Conservation (phyloP, 1,284 basidiomycete species). For the Meira nashicola region DNA sequence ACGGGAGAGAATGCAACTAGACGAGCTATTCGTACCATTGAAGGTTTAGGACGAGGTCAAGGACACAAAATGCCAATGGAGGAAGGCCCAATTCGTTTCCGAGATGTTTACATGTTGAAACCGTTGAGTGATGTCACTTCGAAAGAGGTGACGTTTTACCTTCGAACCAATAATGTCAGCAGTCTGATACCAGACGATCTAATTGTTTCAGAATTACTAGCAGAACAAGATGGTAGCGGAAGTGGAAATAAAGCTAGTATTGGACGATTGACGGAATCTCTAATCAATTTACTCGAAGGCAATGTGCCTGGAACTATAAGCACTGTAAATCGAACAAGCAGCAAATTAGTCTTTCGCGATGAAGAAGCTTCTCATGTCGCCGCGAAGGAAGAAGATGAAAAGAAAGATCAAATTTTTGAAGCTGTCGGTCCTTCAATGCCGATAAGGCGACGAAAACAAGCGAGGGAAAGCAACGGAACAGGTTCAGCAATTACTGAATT, state of each 20-base stretch:
- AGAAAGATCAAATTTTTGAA: constrained; percentile 13
- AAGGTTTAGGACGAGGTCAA: constrained; percentile 37
- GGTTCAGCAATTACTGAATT: background rate
- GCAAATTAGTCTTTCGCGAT: constrained; percentile 41
- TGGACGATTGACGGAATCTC: constrained; percentile 33
- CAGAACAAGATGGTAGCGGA: background rate
- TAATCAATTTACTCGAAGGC: constrained; percentile 40
- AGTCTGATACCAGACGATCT: constrained; percentile 19
- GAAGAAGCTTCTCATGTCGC: background rate
- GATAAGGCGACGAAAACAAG: constrained; percentile 8
- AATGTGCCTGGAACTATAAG: constrained; percentile 45
- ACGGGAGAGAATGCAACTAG: constrained; percentile 33
- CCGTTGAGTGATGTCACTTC: constrained; percentile 28
- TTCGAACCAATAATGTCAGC: constrained; percentile 15
- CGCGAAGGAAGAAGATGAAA: background rate
- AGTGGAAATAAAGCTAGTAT: constrained; percentile 39
- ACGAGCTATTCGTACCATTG: constrained; percentile 37
- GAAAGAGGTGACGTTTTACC: constrained; percentile 36
- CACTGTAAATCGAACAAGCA: constrained; percentile 40
- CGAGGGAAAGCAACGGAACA: constrained; percentile 19
- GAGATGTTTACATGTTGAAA: constrained; percentile 32
- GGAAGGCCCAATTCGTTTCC: constrained; percentile 32
- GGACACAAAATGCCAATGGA: constrained; percentile 44
- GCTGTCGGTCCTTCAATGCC: constrained; percentile 22
- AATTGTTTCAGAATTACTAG: constrained; percentile 15